phyloP scores from a whole-genome alignment of 192 early-diverging fungal species.

The Podila minutissima region DNA sequence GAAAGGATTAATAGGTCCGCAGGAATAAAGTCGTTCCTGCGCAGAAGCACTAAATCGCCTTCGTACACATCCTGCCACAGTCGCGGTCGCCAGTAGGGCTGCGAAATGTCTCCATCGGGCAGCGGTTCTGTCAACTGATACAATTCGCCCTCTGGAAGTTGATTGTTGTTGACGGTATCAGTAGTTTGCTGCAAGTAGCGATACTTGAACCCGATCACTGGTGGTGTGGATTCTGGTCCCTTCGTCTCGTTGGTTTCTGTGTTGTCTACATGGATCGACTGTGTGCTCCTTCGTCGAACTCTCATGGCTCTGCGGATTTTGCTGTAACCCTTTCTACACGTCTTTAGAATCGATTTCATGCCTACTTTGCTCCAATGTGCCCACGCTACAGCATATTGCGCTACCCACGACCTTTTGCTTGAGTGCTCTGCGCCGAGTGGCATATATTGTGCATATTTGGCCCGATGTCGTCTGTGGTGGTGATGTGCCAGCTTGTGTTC shows the following conservation, averaged over 20 bases:
- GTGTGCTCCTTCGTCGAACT: background rate
- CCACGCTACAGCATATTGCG: too few species aligned
- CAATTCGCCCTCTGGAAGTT: background rate
- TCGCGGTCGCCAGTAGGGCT: slow-evolving; percentile 47
- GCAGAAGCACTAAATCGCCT: slow-evolving; percentile 70
- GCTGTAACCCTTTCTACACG: too few species aligned
- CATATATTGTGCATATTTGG: slow-evolving; percentile 12
- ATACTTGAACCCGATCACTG: slow-evolving; percentile 1
- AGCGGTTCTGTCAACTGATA: background rate
- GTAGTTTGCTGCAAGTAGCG: background rate
- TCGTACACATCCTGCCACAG: slow-evolving; percentile 68
- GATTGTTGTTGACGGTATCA: background rate
- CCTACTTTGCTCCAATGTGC: too few species aligned
- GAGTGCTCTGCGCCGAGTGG: background rate
- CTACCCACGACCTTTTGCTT: background rate
- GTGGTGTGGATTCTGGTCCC: background rate
- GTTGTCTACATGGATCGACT: background rate
- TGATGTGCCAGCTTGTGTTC: slow-evolving; percentile 5
- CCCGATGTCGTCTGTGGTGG: slow-evolving; percentile 7
- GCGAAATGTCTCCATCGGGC: background rate
- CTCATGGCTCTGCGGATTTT: background rate
- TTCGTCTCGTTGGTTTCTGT: background rate
- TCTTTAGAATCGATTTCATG: background rate
- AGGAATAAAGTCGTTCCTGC: slow-evolving; percentile 69
- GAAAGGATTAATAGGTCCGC: slow-evolving; percentile 75